A percentile compares a stretch with the other conserved stretches of the same genome.
Conservation (phyloP, 495 filamentous ascomycete genomes). For the Friedmanniomyces endolithicus region DNA sequence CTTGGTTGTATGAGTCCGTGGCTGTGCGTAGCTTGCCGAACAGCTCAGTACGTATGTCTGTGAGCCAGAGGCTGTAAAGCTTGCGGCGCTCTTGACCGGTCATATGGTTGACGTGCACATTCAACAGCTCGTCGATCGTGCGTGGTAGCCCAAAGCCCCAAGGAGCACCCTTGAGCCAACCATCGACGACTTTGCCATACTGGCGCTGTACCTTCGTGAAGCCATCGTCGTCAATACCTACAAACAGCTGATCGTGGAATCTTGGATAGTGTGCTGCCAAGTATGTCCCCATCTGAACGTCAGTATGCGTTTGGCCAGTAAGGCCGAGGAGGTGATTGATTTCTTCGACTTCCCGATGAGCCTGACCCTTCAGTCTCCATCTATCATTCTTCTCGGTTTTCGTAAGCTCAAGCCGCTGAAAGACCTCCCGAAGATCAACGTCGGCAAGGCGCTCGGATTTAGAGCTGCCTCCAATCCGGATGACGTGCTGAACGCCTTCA, state of each 20-base stretch:
- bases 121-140: constrained; percentile 9
- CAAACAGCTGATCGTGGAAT: constrained; percentile 8
- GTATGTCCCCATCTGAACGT: constrained; percentile 16
- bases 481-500: constrained; percentile 43
- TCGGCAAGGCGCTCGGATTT: constrained; percentile 46
- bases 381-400: constrained; percentile 30
- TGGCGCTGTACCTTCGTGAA: constrained; percentile 12
- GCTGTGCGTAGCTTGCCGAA: constrained; percentile 27
- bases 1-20: constrained; percentile 24
- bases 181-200: neutral
- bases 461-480: constrained; percentile 56
- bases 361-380: constrained; percentile 16
- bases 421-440: constrained; percentile 37
- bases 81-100: constrained; percentile 17
- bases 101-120: constrained; percentile 16
- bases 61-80: constrained; percentile 34
- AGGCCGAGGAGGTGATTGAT: constrained; percentile 27
- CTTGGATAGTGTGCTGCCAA: constrained; percentile 7
- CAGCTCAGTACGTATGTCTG: constrained; percentile 30
- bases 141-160: neutral
- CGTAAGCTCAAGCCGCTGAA: constrained; percentile 27
- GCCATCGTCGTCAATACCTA: constrained; percentile 27
- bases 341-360: constrained; percentile 24
- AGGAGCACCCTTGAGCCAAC: neutral
- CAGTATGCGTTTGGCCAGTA: constrained; percentile 5